Percentiles rank a stretch among this genome's conserved stretches.
These are phyloP conservation scores for Monascus purpureus DNA, from an alignment of 495 filamentous ascomycete species.

Conservation along the genomic window DNA sequence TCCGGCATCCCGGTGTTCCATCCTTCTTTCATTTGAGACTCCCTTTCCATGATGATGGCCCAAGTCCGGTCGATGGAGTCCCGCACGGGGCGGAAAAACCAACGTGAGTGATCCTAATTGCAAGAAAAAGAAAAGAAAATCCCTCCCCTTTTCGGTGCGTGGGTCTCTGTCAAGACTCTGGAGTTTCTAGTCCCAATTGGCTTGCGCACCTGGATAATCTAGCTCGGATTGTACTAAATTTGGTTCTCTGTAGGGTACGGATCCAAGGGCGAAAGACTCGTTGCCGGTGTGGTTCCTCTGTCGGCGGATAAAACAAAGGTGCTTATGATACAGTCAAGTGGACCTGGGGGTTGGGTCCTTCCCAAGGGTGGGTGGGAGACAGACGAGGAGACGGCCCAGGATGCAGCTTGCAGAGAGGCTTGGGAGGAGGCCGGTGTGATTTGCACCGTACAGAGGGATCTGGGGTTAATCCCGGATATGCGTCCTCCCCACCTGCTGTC, in stretches of 20 bases:
- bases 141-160: constrained; percentile 8
- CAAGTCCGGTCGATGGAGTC: constrained; percentile 61
- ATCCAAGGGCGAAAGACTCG: constrained; percentile 80
- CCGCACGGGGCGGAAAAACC: constrained; percentile 60
- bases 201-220: not conserved
- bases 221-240: constrained; percentile 1
- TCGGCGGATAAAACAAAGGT: constrained; percentile 64
- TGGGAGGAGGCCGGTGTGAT: constrained; percentile 96
- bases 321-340: constrained; percentile 81
- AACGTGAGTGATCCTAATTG: constrained; percentile 46
- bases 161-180: too few relatives aligned
- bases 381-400: constrained; percentile 60
- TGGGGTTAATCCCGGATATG: constrained; percentile 74
- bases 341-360: constrained; percentile 83
- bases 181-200: not conserved
- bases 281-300: constrained; percentile 85
- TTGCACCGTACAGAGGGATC: constrained; percentile 64
- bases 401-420: constrained; percentile 69
- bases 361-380: constrained; percentile 97
- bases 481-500: constrained; percentile 42
- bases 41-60: constrained; percentile 38
- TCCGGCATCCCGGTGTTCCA: too few relatives aligned
- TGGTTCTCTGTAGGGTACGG: constrained; percentile 58
- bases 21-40: too few relatives aligned
- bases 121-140: too few relatives aligned